Conservation (phyloP, 1,284 basidiomycete species). For the Schizopora paradoxa region DNA sequence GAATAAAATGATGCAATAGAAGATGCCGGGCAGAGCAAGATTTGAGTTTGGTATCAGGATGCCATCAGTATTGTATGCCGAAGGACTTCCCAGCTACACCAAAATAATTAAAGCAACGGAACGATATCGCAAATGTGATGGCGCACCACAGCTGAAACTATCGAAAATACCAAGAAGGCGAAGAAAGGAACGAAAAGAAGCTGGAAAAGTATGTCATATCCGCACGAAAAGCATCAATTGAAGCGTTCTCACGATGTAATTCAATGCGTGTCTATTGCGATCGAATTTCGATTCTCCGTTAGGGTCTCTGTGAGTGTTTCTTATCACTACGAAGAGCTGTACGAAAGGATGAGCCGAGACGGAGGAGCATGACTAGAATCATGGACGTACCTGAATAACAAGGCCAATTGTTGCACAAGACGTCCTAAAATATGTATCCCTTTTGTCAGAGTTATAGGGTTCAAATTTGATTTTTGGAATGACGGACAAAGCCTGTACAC, state of each 20-base stretch:
- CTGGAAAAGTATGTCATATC: conserved; percentile 1
- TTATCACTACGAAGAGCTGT: too few relatives aligned
- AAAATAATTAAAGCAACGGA: too few relatives aligned
- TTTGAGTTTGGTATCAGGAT: conserved; percentile 6
- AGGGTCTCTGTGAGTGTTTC: too few relatives aligned
- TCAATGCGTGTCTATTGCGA: background rate
- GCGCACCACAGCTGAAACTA: conserved; percentile 11
- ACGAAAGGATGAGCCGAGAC: too few relatives aligned
- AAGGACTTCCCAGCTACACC: background rate
- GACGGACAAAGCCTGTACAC: conserved; percentile 16
- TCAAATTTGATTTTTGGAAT: background rate
- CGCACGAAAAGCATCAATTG: background rate
- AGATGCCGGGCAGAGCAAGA: conserved; percentile 14
- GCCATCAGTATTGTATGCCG: background rate
- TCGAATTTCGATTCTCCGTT: too few relatives aligned
- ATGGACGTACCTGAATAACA: conserved; percentile 13
- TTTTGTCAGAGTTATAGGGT: background rate
- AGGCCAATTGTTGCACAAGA: conserved; percentile 10
- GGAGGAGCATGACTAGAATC: background rate
- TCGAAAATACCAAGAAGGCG: conserved; percentile 8
- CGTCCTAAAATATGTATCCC: conserved; percentile 3
- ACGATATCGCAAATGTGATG: background rate
- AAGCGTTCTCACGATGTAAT: background rate
- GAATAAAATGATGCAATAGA: conserved; percentile 16
- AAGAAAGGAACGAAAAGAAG: conserved; percentile 11